These are phyloP conservation scores for Hyaloperonospora arabidopsidis DNA, from an alignment of 352 stramenopile genomes.

Conservation along the genomic window DNA sequence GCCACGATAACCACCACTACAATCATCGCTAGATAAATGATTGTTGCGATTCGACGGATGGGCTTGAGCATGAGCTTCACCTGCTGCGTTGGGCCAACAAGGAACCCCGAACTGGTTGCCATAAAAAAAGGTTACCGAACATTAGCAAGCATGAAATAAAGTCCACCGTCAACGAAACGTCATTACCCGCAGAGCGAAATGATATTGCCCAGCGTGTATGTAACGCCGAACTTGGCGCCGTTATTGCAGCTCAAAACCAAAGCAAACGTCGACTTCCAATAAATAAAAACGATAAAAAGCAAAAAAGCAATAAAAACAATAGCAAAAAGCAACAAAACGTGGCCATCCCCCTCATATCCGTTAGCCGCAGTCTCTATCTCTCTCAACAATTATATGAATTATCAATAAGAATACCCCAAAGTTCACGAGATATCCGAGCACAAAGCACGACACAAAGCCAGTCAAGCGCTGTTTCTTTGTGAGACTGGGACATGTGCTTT, in stretches of 20 bases:
- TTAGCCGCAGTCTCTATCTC: conserved; percentile 6
- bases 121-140: not conserved
- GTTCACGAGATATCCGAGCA: conserved; percentile 74
- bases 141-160: too few species aligned
- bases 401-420: conserved; percentile 44
- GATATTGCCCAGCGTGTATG: conserved; percentile 76
- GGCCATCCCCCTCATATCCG: not conserved
- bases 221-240: conserved; percentile 75
- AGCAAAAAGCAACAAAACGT: conserved; percentile 9
- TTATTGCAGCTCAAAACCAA: conserved; percentile 59
- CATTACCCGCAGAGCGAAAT: conserved; percentile 72
- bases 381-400: not conserved
- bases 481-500: conserved; percentile 55
- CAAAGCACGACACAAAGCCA: conserved; percentile 73
- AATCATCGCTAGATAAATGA: conserved; percentile 78
- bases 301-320: too few species aligned
- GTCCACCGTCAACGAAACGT: too few species aligned
- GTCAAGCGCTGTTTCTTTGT: conserved; percentile 59
- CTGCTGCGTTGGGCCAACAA: conserved; percentile 73
- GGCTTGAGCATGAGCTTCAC: conserved; percentile 86
- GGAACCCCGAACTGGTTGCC: conserved; percentile 50
- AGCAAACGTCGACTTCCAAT: conserved; percentile 65
- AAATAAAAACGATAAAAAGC: conserved; percentile 5
- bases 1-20: conserved; percentile 61
- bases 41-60: conserved; percentile 55